Percentiles rank a stretch among this genome's conserved stretches.
phyloP scores from a whole-genome alignment of 805 yeast species.

The Metschnikowia borealis region DNA sequence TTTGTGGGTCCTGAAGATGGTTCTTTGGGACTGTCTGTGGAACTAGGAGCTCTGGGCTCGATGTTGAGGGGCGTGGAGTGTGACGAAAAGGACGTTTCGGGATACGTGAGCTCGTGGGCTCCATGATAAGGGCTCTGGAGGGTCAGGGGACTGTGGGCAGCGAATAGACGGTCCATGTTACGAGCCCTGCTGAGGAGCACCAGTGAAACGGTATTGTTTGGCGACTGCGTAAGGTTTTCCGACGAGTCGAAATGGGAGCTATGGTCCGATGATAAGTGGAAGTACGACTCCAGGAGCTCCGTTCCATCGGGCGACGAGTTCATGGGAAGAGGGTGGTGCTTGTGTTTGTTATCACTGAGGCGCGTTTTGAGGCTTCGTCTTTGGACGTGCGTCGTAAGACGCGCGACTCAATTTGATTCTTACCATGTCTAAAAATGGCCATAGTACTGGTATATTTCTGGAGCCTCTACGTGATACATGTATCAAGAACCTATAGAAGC shows the following conservation, averaged over 20 bases:
- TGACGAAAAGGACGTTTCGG: conserved; percentile 1
- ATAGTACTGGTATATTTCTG: too few relatives aligned
- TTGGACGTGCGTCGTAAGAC: background rate
- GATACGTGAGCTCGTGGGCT: background rate
- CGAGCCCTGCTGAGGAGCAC: conserved; percentile 8
- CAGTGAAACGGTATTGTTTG: conserved; percentile 2
- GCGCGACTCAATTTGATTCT: background rate
- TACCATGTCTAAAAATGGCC: too few relatives aligned
- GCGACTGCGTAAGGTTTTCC: conserved; percentile 4
- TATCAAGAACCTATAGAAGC: too few relatives aligned
- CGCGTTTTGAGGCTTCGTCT: conserved; percentile 4
- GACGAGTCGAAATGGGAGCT: conserved; percentile 12
- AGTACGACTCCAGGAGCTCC: conserved; percentile 27
- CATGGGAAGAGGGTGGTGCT: background rate
- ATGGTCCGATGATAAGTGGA: conserved; percentile 26
- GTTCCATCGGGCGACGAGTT: conserved; percentile 6
- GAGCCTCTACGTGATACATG: too few relatives aligned
- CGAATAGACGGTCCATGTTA: conserved; percentile 3
- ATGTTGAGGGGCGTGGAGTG: conserved; percentile 10
- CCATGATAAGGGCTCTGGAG: background rate
- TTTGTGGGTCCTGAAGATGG: too few relatives aligned
- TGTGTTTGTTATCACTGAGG: background rate
- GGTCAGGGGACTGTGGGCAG: background rate
- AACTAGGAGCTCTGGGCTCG: background rate
- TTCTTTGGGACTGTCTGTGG: too few relatives aligned